Evolutionary conservation across 345 rosid genomes (phyloP).

Genomic region (Brassica carinata): DNA sequence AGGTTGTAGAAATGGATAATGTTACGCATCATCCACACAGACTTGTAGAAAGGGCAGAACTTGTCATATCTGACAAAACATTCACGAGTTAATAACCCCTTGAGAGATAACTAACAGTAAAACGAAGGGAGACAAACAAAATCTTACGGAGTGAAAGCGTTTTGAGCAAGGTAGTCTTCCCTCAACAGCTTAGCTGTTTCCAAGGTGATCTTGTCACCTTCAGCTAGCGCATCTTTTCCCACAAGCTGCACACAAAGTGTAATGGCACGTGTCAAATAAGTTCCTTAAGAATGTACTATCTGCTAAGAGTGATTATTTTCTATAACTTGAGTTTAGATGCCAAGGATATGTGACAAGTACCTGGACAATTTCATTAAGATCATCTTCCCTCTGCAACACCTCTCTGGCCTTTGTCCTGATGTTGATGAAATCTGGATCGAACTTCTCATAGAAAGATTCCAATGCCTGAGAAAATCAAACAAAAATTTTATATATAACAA

Average conservation of each 20-base stretch:
- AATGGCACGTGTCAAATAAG: background rate
- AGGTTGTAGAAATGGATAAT: background rate
- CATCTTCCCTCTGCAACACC: slow-evolving; percentile 99
- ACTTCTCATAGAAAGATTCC: slow-evolving; percentile 96
- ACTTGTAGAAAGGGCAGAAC: slow-evolving; percentile 98
- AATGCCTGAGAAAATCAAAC: slow-evolving; percentile 61
- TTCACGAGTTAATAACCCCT: background rate
- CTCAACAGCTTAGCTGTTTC: slow-evolving; percentile 99
- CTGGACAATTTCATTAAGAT: slow-evolving; percentile 98
- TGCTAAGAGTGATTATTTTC: background rate
- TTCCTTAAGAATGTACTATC: too few relatives aligned
- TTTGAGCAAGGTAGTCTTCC: slow-evolving; percentile 99
- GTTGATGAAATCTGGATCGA: slow-evolving; percentile 95
- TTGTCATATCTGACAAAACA: slow-evolving; percentile 70
- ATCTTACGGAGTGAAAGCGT: slow-evolving; percentile 95
- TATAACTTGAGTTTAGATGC: background rate
- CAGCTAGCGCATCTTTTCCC: slow-evolving; percentile 98
- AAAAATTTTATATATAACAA: background rate
- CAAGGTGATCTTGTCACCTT: slow-evolving; percentile 86
- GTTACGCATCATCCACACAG: slow-evolving; percentile 96
- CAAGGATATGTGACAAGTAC: slow-evolving; percentile 43
- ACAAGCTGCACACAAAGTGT: slow-evolving; percentile 63
- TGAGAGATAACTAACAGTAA: background rate
- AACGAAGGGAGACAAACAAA: background rate
- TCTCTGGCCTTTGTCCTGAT: slow-evolving; percentile 99